Evolutionary conservation across 2,329 filamentous ascomycete genomes (phyloP).

Genomic region (Penicillium concentricum): DNA sequence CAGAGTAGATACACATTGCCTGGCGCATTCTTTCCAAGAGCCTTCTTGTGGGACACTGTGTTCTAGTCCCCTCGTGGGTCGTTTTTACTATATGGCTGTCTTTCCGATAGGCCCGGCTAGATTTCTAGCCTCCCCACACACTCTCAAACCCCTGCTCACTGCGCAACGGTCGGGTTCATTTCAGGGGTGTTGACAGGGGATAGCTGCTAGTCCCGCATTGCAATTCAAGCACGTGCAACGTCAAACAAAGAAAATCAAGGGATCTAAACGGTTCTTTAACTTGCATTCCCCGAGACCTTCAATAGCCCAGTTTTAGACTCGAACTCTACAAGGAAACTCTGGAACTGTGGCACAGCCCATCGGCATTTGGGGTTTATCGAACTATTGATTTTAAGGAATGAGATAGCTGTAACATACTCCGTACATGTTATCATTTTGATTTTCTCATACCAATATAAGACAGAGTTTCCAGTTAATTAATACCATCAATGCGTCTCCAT

Average conservation of each 20-base stretch:
- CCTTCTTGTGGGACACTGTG: neutral
- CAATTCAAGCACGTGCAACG: slow-evolving; percentile 2
- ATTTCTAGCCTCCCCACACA: neutral
- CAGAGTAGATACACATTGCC: neutral
- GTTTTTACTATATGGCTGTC: neutral
- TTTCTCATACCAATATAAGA: neutral
- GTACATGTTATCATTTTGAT: neutral
- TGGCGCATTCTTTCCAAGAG: neutral
- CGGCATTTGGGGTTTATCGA: neutral
- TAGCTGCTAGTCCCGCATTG: slow-evolving; percentile 5
- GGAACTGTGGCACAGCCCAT: slow-evolving; percentile 3
- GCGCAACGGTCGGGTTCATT: neutral
- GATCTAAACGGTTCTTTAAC: neutral
- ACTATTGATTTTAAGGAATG: slow-evolving; percentile 2
- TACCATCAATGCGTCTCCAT: neutral
- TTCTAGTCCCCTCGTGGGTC: neutral
- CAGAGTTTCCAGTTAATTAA: neutral
- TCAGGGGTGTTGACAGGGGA: neutral
- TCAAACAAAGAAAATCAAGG: slow-evolving; percentile 1
- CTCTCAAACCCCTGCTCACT: slow-evolving; percentile 7
- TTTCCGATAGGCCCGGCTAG: neutral
- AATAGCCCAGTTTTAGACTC: neutral
- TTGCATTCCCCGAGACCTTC: neutral
- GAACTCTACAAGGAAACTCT: neutral
- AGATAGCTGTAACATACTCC: neutral